Conservation (phyloP, 257 asterid genomes). For the Gentiana dahurica region DNA sequence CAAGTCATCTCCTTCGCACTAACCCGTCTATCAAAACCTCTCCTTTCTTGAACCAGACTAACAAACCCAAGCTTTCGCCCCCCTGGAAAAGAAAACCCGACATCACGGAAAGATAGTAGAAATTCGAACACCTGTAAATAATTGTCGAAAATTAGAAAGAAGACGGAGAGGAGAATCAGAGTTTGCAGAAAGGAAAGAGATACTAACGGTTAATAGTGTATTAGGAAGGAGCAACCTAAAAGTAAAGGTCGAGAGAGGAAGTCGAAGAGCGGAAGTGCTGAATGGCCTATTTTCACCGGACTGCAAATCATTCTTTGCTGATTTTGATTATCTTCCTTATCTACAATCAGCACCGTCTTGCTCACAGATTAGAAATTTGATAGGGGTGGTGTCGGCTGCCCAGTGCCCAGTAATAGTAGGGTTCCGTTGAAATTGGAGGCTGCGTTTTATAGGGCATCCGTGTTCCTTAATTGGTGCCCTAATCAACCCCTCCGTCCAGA, state of each 20-base stretch:
- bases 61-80: slow-evolving; percentile 17
- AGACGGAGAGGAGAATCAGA: neutral
- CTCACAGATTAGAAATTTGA: too few species aligned
- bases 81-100: slow-evolving; percentile 4
- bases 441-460: too few species aligned
- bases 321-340: slow-evolving; percentile 18
- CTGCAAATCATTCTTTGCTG: neutral
- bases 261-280: slow-evolving; percentile 11
- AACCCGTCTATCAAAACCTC: slow-evolving; percentile 16
- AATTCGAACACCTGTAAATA: neutral
- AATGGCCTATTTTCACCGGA: slow-evolving; percentile 9
- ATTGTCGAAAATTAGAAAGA: neutral
- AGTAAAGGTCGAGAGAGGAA: slow-evolving; percentile 9
- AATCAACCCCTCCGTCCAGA: too few species aligned
- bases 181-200: neutral
- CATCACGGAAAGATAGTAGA: too few species aligned
- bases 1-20: slow-evolving; percentile 29
- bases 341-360: neutral
- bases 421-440: too few species aligned
- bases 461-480: neutral
- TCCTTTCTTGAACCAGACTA: slow-evolving; percentile 22
- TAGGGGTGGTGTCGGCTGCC: too few species aligned
- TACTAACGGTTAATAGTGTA: slow-evolving; percentile 3
- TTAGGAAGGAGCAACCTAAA: slow-evolving; percentile 17
- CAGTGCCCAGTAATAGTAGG: too few species aligned